Conservation (phyloP, 148 eudicot species). For the Chenopodium album region DNA sequence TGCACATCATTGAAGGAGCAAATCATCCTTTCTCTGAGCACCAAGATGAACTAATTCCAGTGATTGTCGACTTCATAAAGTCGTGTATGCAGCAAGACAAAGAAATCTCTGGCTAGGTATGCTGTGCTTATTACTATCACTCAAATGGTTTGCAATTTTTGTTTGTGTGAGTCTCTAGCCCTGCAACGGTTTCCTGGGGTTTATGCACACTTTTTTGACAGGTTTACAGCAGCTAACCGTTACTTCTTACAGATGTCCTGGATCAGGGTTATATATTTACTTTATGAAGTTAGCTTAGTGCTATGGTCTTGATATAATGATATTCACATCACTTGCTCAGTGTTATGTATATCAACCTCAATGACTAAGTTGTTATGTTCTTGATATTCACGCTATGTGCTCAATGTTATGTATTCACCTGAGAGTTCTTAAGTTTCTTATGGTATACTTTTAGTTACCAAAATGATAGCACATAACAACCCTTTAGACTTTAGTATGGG, state of each 20-base stretch:
- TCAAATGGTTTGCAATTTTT: not conserved
- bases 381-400: too few species aligned
- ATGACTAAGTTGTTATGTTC: too few species aligned
- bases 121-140: not conserved
- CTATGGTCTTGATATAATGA: too few species aligned
- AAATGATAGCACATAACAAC: too few species aligned
- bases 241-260: not conserved
- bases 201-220: not conserved
- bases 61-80: slow-evolving; percentile 61
- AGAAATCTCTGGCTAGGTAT: slow-evolving; percentile 13
- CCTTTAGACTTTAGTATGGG: not conserved
- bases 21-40: slow-evolving; percentile 59
- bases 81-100: slow-evolving; percentile 41
- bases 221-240: not conserved
- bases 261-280: not conserved
- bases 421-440: too few species aligned
- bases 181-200: not conserved
- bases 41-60: slow-evolving; percentile 49
- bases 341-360: too few species aligned
- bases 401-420: too few species aligned
- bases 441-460: too few species aligned
- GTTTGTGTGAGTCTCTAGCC: not conserved
- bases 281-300: not conserved
- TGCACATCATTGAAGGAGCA: slow-evolving; percentile 65
- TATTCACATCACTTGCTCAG: not conserved